Evolutionary conservation across 768 basidiomycete species (phyloP).

Genomic region (Mycena leptocephala): DNA sequence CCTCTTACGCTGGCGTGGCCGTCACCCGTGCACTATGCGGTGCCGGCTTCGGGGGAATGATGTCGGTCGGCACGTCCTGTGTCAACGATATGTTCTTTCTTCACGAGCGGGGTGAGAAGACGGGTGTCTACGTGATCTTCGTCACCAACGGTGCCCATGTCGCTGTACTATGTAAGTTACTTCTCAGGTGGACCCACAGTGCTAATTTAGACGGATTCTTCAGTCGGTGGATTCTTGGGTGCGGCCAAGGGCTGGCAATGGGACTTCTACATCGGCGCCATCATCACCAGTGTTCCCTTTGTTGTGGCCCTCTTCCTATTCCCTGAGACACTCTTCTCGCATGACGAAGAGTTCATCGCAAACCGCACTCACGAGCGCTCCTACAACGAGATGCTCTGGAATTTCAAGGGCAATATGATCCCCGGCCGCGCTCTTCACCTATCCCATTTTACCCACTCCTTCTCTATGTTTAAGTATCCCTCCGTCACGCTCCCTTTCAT

Average conservation of each 20-base stretch:
- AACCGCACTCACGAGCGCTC: conserved; percentile 27
- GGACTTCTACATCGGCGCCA: conserved; percentile 31
- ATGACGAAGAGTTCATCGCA: conserved; percentile 26
- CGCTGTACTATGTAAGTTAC: conserved; percentile 19
- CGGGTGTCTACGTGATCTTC: conserved; percentile 32
- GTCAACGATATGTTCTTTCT: conserved; percentile 38
- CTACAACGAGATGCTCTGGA: conserved; percentile 23
- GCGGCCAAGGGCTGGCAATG: conserved; percentile 26
- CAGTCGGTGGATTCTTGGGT: conserved; percentile 27
- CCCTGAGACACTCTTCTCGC: conserved; percentile 32
- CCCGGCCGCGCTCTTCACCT: conserved; percentile 12
- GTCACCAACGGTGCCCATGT: conserved; percentile 35
- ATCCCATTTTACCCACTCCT: conserved; percentile 24
- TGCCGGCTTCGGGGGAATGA: conserved; percentile 31
- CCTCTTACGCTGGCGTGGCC: conserved; percentile 16
- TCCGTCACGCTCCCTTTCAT: conserved; percentile 23
- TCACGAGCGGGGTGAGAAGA: conserved; percentile 38
- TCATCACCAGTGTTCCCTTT: conserved; percentile 26
- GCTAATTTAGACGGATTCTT: background rate
- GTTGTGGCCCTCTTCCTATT: conserved; percentile 26
- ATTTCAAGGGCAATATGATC: conserved; percentile 29
- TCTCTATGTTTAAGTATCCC: conserved; percentile 27
- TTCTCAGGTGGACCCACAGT: background rate
- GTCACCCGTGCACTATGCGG: conserved; percentile 17
- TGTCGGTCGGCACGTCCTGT: conserved; percentile 33